These are phyloP conservation scores for Conoideocrella luteorostrata DNA, from an alignment of 2,329 filamentous ascomycete genomes.

Conservation along the genomic window DNA sequence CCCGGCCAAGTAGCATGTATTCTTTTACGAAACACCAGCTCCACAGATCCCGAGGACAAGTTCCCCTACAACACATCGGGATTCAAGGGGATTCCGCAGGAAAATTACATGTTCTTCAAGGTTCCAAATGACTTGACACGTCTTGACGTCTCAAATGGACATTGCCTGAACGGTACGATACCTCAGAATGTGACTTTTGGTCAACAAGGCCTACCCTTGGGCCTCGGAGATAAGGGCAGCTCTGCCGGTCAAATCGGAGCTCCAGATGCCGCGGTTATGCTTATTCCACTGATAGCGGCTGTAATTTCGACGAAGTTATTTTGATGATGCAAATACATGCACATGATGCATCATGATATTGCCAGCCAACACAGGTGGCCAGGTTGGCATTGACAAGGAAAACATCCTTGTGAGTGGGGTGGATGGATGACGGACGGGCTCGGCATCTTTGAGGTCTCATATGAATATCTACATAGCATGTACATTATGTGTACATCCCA, in stretches of 20 bases:
- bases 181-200: conserved; percentile 67
- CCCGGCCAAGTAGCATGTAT: conserved; percentile 72
- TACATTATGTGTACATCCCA: no score
- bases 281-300: conserved; percentile 14
- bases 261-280: conserved; percentile 15
- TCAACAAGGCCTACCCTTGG: conserved; percentile 52
- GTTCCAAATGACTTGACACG: conserved; percentile 61
- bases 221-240: conserved; percentile 28
- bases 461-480: no score
- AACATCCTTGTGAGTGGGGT: no score
- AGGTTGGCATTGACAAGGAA: no score
- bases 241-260: conserved; percentile 18
- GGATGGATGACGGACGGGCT: no score
- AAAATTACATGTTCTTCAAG: conserved; percentile 73
- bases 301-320: conserved; percentile 14
- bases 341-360: background rate
- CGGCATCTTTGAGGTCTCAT: no score
- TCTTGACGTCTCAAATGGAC: conserved; percentile 60
- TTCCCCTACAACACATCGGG: conserved; percentile 72
- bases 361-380: no score
- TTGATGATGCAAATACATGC: background rate
- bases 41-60: conserved; percentile 58
- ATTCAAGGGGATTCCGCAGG: conserved; percentile 60
- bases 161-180: conserved; percentile 60
- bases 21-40: conserved; percentile 65